phyloP scores from a whole-genome alignment of 2,329 filamentous ascomycete genomes.

The Ceratocystiopsis sp. region DNA sequence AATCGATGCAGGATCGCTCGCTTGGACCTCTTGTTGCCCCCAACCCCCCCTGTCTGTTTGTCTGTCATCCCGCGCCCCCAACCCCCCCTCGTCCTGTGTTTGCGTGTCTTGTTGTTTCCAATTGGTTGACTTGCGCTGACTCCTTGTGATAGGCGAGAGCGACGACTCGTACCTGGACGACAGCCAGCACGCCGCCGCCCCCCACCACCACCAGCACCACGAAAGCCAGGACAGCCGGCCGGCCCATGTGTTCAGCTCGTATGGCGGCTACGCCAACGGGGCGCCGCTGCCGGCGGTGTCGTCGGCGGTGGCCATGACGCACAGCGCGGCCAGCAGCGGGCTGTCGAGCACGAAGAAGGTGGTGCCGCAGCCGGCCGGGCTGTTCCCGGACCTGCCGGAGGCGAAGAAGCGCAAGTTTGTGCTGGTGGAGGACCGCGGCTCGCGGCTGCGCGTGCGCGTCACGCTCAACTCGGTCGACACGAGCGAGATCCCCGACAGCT shows the following conservation, averaged over 20 bases:
- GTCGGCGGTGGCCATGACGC: conserved; percentile 49
- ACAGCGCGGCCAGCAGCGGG: conserved; percentile 23
- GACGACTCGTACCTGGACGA: conserved; percentile 6
- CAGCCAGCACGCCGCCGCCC: conserved; percentile 5
- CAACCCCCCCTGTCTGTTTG: too few species aligned
- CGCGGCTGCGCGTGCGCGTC: conserved; percentile 74
- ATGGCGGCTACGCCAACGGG: conserved; percentile 45
- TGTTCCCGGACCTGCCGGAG: conserved; percentile 80
- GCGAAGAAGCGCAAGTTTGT: conserved; percentile 94
- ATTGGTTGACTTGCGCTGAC: background rate
- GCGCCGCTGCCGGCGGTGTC: conserved; percentile 28
- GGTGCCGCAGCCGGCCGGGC: conserved; percentile 44
- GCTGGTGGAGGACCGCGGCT: conserved; percentile 75
- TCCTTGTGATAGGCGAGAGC: conserved; percentile 3
- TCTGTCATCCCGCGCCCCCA: too few species aligned
- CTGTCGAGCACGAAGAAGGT: conserved; percentile 23
- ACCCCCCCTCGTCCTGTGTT: too few species aligned
- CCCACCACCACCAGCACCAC: background rate
- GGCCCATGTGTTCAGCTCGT: conserved; percentile 56
- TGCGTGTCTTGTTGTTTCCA: too few species aligned
- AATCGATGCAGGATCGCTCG: too few species aligned
- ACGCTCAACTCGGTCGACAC: conserved; percentile 88
- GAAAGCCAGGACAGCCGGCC: conserved; percentile 45
- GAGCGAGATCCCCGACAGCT: conserved; percentile 89
- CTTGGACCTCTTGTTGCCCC: too few species aligned